phyloP scores from a whole-genome alignment of 345 rosid genomes.

The Cochlearia excelsa region DNA sequence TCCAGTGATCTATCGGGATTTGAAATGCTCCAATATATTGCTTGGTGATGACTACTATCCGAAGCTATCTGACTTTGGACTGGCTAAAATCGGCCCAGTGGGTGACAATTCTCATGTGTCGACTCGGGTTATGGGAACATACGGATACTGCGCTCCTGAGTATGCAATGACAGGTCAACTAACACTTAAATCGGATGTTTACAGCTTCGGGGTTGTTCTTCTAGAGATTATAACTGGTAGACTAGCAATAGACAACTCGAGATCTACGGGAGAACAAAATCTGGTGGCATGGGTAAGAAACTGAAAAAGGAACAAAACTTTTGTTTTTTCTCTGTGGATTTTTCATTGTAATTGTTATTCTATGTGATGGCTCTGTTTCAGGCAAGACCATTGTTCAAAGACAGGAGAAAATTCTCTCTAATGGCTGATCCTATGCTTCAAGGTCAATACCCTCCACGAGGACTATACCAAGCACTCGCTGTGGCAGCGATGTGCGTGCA shows the following conservation, averaged over 20 bases:
- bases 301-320: background rate
- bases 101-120: slow-evolving; percentile 91
- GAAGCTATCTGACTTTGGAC: background rate
- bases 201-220: slow-evolving; percentile 87
- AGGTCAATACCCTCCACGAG: slow-evolving; percentile 74
- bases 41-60: background rate
- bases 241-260: slow-evolving; percentile 74
- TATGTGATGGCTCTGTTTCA: slow-evolving; percentile 39
- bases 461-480: slow-evolving; percentile 90
- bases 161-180: slow-evolving; percentile 51
- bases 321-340: slow-evolving; percentile 6
- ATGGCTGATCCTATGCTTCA: slow-evolving; percentile 86
- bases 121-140: slow-evolving; percentile 94
- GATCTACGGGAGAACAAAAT: slow-evolving; percentile 68
- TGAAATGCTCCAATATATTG: background rate
- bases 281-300: slow-evolving; percentile 81
- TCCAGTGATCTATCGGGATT: background rate
- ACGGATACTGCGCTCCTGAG: slow-evolving; percentile 66
- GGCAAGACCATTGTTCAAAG: slow-evolving; percentile 82
- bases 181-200: slow-evolving; percentile 82
- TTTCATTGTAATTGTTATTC: too few relatives aligned
- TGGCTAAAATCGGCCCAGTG: slow-evolving; percentile 82
- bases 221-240: slow-evolving; percentile 85
- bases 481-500: slow-evolving; percentile 93
- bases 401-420: slow-evolving; percentile 68